phyloP scores from a whole-genome alignment of 129 eudicot genomes.

The Solidago caesia region DNA sequence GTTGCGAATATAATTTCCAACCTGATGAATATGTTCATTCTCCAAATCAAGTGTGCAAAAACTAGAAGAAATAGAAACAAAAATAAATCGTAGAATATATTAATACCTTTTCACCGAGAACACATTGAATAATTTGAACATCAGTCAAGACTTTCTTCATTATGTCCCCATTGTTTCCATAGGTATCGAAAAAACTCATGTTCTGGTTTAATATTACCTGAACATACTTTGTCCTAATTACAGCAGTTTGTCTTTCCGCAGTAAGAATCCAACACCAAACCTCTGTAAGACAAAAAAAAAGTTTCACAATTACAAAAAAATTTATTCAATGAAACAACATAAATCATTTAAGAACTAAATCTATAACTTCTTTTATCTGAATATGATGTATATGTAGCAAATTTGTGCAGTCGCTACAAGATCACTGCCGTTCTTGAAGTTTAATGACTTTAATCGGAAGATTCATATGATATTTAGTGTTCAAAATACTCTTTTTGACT shows the following conservation, averaged over 20 bases:
- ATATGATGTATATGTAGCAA: not conserved
- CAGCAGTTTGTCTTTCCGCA: constrained; percentile 66
- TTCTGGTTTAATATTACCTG: constrained; percentile 56
- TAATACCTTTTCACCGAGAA: constrained; percentile 59
- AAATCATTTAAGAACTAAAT: not conserved
- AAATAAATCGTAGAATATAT: not conserved
- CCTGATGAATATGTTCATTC: constrained; percentile 32
- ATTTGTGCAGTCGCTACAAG: not conserved
- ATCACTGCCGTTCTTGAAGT: too few species aligned
- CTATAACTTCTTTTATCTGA: not conserved
- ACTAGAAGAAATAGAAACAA: constrained; percentile 18
- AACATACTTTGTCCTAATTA: constrained; percentile 54
- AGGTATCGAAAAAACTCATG: constrained; percentile 61
- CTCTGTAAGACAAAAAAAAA: constrained; percentile 33
- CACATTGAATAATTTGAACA: constrained; percentile 58
- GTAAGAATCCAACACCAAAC: constrained; percentile 66
- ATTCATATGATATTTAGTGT: too few species aligned
- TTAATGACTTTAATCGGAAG: too few species aligned
- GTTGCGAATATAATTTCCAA: constrained; percentile 59
- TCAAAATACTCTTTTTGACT: not conserved
- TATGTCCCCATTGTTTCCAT: constrained; percentile 57
- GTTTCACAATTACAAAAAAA: constrained; percentile 3
- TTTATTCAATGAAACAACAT: not conserved
- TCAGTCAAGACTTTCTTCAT: constrained; percentile 56
- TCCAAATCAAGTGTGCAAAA: constrained; percentile 8